Evolutionary conservation across 345 rosid genomes (phyloP), one percentile per base, ranked within the genome.

Genomic region (Citrus australasica): DNA sequence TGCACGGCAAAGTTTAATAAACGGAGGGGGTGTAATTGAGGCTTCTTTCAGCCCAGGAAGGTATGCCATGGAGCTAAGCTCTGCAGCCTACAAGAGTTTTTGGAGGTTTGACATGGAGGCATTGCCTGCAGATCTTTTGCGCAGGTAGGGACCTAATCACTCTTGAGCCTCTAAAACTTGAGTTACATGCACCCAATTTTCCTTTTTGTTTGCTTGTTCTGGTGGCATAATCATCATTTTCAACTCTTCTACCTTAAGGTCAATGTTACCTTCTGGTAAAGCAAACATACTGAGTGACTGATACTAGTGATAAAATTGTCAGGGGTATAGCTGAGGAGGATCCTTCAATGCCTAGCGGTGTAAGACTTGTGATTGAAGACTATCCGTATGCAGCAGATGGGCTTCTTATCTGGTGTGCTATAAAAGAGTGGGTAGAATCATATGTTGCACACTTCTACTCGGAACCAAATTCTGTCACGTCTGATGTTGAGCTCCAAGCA

Each of bases 271-370:
- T 73, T 55, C 79, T 60, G 51, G 35, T 78, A 25, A 32, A 76
- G 33, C 67, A 68, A 32, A 35, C 30, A 5, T 21, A n/a, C 66
- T 9, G 38, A 77, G 21, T 42, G 38, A 60, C 14, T 53, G 9
- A 37, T 75, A 30, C 21, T 33, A 2, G 0, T 1, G 62, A 22
- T 60, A 2, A 42, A 69, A 30, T 70, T 82, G 81, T 67, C 88
- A 93, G 98, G 87, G 99, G 99, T 66, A 85, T 95, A 93, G 98
- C 98, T 9, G 97, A 88, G 73, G 98, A 89, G 81, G 97, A 95
- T 83, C 87, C 94, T 76, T 86, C 93, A n/a, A 84, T 73, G 68
- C 94, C 92, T 7, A 80, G 87, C 35, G 98, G 99, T 1, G 82
- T 93, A 76, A 91, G 81, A 79, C 98, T 93, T 61, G 80, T 93